Evolutionary conservation across 2,329 filamentous ascomycete species (phyloP).

Genomic region (Fusarium sp.): DNA sequence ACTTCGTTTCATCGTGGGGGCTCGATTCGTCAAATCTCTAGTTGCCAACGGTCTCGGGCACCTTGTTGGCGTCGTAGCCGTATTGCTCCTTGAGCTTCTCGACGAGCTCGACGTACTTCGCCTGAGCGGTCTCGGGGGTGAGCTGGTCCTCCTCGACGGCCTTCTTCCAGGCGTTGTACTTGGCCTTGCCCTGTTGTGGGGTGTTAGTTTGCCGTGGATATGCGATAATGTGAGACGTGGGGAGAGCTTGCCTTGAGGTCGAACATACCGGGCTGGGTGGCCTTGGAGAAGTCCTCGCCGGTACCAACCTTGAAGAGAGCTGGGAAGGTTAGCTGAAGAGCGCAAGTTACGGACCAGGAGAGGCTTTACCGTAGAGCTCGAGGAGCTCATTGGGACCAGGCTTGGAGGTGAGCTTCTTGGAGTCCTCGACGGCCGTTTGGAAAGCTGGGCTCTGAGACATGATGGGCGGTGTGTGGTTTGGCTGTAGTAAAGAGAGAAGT

Average conservation of each 20-base stretch:
- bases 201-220: constrained; percentile 21
- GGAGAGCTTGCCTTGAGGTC: constrained; percentile 72
- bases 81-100: constrained; percentile 79
- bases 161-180: constrained; percentile 84
- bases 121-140: constrained; percentile 78
- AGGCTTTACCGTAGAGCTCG: constrained; percentile 69
- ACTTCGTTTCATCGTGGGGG: constrained; percentile 27
- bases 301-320: constrained; percentile 72
- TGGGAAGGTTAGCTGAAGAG: constrained; percentile 48
- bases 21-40: constrained; percentile 29
- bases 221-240: not conserved
- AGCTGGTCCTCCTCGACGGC: constrained; percentile 73
- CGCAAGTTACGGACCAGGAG: not conserved
- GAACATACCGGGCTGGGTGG: constrained; percentile 76
- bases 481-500: not conserved
- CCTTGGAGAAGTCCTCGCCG: constrained; percentile 70
- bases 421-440: constrained; percentile 72
- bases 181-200: constrained; percentile 79
- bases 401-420: constrained; percentile 77
- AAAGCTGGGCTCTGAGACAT: constrained; percentile 66
- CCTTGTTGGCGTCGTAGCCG: constrained; percentile 77
- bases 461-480: constrained; percentile 39
- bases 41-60: constrained; percentile 68
- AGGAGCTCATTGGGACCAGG: constrained; percentile 76
- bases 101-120: constrained; percentile 81